phyloP scores from a whole-genome alignment of 257 asterid species.

The Anisodus tanguticus region DNA sequence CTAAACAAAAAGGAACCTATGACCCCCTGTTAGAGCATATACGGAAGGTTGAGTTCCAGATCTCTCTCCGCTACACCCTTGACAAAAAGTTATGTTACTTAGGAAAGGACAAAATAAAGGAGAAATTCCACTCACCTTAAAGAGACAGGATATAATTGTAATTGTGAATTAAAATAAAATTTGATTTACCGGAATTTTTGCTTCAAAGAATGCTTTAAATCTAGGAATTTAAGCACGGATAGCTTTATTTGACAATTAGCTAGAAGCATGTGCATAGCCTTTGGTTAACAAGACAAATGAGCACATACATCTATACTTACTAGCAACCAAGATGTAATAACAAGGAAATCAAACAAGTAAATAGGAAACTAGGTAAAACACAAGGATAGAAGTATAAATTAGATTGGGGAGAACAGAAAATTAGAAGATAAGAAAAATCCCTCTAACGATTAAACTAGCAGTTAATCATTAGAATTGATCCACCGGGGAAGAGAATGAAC shows the following conservation, averaged over 20 bases:
- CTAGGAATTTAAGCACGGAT: too few relatives aligned
- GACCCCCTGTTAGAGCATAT: background rate
- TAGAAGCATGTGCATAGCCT: background rate
- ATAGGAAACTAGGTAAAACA: background rate
- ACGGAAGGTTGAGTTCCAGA: slow-evolving; percentile 20
- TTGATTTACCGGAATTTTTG: too few relatives aligned
- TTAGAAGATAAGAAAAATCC: background rate
- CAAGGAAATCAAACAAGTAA: background rate
- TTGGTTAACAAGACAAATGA: background rate
- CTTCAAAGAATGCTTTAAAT: too few relatives aligned
- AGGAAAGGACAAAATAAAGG: background rate
- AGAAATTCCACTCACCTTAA: too few relatives aligned
- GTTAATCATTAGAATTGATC: background rate
- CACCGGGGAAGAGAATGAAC: background rate
- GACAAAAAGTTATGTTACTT: slow-evolving; percentile 3
- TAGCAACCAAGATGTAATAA: background rate
- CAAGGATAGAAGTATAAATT: background rate
- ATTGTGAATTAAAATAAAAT: too few relatives aligned
- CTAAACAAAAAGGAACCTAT: background rate
- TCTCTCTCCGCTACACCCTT: background rate
- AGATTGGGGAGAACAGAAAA: background rate
- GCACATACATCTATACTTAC: background rate
- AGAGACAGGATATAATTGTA: too few relatives aligned
- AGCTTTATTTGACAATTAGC: too few relatives aligned
- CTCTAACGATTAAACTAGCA: background rate